Conservation (phyloP, 257 asterid genomes). For the Solanum virginianum region DNA sequence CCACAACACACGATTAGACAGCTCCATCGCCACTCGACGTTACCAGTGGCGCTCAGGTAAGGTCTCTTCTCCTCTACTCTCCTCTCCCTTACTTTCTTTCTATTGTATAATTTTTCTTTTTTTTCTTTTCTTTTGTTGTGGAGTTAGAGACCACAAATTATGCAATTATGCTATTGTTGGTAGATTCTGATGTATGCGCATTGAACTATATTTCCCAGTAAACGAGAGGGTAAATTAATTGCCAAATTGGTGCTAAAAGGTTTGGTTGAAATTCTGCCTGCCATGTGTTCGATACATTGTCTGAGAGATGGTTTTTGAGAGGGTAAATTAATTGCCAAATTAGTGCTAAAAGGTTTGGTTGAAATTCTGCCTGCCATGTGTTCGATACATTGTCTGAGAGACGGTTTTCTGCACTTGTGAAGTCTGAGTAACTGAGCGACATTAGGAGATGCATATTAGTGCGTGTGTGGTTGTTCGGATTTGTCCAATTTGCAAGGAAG, state of each 20-base stretch:
- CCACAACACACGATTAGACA: not conserved
- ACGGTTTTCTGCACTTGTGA: rapidly evolving
- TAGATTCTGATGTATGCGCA: no score
- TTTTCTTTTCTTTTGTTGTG: not conserved
- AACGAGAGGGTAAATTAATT: not conserved
- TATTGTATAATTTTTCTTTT: not conserved
- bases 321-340: not conserved
- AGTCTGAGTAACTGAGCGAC: not conserved
- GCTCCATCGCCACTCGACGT: not conserved
- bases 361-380: not conserved
- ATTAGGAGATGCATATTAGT: not conserved
- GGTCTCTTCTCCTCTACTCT: not conserved
- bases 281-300: not conserved
- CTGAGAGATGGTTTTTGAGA: no score
- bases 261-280: not conserved
- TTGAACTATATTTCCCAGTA: not conserved
- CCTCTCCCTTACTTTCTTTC: not conserved
- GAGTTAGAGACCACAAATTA: not conserved
- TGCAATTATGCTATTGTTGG: not conserved
- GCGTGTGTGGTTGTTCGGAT: not conserved
- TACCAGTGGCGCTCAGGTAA: not conserved
- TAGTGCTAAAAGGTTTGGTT: not conserved
- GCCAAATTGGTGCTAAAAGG: not conserved
- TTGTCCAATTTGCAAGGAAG: not conserved
- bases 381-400: not conserved